Evolutionary conservation across 2,329 filamentous ascomycete species (phyloP), one percentile per base, ranked within the genome.

Genomic region (Aspergillus floridensis): DNA sequence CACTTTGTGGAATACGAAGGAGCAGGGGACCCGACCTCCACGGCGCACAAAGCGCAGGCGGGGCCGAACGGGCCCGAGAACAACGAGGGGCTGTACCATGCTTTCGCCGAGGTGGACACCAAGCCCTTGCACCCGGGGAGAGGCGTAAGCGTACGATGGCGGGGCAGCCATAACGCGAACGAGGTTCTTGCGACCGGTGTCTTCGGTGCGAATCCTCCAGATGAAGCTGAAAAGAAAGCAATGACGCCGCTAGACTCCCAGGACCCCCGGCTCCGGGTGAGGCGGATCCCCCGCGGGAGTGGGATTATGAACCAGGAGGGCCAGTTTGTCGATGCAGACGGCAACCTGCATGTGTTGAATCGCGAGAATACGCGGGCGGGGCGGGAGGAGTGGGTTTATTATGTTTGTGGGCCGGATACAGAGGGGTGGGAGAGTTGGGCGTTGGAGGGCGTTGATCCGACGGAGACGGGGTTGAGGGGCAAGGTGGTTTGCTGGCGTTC

Each of bases 271-370:
- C 41, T 55, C 16, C 53, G 26, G 14, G 53, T 47, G 0, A 35
- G n/a, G n/a, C 19, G 48, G 24, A 47, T 55, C 41, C 53, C 53
- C 14, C 26, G 26, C 12, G 41, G 47, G 11, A 55, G 44, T 22
- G 53, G 53, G 6, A 55, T 48, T n/a, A 55, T 55, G 53, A 55
- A 55, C 11, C 53, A 55, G 41, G 53, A 55, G 29, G 44, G 32
- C 31, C 53, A 55, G 53, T 38, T 35, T 10, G 41, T 55, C 8
- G 53, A 55, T n/a, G 19, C 29, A 1, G 8, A 35, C 8, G 53
- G 53, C 8, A 41, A 19, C n/a, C 41, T 55, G 10, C 53, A 55
- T 48, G 44, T 55, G 8, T 24, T 55, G 24, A 55, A 55, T 1
- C 53, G 53, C 4, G 53, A 55, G n/a, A 55, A 55, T 10, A 48